Evolutionary conservation across 441 rosid genomes (phyloP), one percentile per base, ranked within the genome.

Genomic region (Theobroma grandiflorum): DNA sequence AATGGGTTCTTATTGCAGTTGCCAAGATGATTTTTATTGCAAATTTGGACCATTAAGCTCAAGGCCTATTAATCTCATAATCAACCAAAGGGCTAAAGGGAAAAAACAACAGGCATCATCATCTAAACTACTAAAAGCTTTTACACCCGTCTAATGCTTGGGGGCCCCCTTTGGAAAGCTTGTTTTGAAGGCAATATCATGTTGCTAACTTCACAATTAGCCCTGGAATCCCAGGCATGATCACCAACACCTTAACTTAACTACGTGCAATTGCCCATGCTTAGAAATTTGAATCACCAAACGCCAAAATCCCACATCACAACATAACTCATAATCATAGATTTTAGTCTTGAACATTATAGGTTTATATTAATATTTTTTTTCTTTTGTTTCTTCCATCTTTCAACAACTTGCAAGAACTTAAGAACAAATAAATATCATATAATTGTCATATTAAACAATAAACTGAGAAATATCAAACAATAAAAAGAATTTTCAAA

Each of bases 131-230:
- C 43, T 45, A 53, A 37, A 52, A 53, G 18, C 58, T 47, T 47
- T 45, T 70, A 58, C 75, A 20, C 11, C 38, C 33, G 42, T 72
- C 55, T 12, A 68, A 65, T 40, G 18, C n/a, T 4, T 10, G 69
- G 61, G 31, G 15, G 65, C 84, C 78, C 78, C 50, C 1, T 57
- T 55, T 9, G 62, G 73, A 79, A 85, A 81, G 85, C 58, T 81
- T 82, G 81, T 80, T 72, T 63, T 35, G 22, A 61, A 47, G 37
- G 77, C 63, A 62, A 49, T 69, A 22, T 64, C 83, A 81, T 68
- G 76, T 78, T 84, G 64, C 55, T 16, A 31, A 61, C 8, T 47
- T 4, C 2, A 37, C n/a, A 20, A 55, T 9, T 35, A 49, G 33
- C 63, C 16, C 35, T 49, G 52, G 63, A 64, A 76, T 55, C 66